Evolutionary conservation across 108 stramenopile species (phyloP), one percentile per base, ranked within the genome.

Genomic region (Epithemia pelagica): DNA sequence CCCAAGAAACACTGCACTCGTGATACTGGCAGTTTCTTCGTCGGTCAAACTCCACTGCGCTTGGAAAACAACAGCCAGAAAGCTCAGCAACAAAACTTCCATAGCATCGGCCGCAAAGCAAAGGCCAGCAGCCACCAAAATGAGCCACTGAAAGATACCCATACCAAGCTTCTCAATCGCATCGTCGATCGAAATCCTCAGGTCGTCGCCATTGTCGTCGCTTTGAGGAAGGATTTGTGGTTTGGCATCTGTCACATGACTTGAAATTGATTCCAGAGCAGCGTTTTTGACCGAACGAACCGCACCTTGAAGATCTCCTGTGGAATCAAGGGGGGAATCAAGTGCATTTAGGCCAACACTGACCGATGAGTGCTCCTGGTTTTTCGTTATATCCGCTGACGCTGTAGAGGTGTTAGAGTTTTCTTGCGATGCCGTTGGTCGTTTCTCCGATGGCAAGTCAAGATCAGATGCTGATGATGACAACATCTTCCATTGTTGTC

Each of bases 81-180:
- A 88, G 15, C 75, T 78, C 21, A 94, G 60, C 23, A 94, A 53
- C 54, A 87, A 71, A 18, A 90, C 73, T 75, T 94, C 89, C 58
- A 88, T 78, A 52, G 86, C 76, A 70, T 90, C 89, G 23, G 87
- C 74, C 15, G 80, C 77, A 68, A 90, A 94, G 63, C 87, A 88
- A 0, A 90, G 59, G 0, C 92, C 92, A 19, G 87, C 83, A 0
- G 89, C 86, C 29, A 85, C 32, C 26, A 89, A 30, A 32, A 94
- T 73, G 8, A 63, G 55, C 19, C 69, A 46, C 65, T 90, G 92
- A 62, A 90, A 94, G 15, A 19, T 33, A 0, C 88, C 88, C 32
- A 74, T 75, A n/a, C 88, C 83, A 46, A 89, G 67, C 0, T 65
- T 31, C 52, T 89, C 79, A 46, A 46, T 46, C 10, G 37, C 37